Evolutionary conservation across 1,284 basidiomycete genomes (phyloP), one percentile per base, ranked within the genome.

Genomic region (Ustilago xerochloae): DNA sequence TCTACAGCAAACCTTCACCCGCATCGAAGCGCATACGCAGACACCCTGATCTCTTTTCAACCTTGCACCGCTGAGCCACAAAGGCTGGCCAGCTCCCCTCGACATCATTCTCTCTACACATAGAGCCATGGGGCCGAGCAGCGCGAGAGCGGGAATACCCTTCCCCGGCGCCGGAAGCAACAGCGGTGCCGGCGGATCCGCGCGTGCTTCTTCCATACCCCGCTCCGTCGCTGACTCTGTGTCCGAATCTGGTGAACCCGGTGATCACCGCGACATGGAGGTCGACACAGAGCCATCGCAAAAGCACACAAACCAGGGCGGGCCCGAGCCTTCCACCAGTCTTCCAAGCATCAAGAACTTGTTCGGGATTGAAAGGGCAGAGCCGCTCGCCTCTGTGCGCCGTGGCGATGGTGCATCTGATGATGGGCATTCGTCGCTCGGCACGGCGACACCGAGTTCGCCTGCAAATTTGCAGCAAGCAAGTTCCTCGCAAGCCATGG

Each of bases 281-380:
- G 41, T 74, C 8, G 71, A 74, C 51, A 32, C 33, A 13, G 65
- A 68, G 24, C 51, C 71, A 7, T 29, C 62, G 15, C 41, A 61
- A 5, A 69, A 32, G 48, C 61, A 49, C 18, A 52, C 62, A 13
- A 45, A 30, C 8, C 54, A 48, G n/a, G 35, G 28, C 41, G 57
- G 43, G 0, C 16, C 20, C 6, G 69, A 67, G 38, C 45, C 69
- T 33, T 56, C 57, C 22, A 58, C 64, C 45, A 73, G 64, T 33
- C 52, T 74, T 15, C 71, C 71, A 12, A 74, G 71, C 46, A 74
- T 74, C 57, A 68, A 74, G 36, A 74, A 74, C 36, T 52, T 74
- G 13, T 74, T 74, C 22, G 71, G 71, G 20, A 53, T 74, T 20
- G 71, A 68, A 41, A 49, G 65, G 20, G 63, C 46, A 39, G 71